These are phyloP conservation scores for Wickerhamomyces mucosus DNA, from an alignment of 805 yeast species.

Conservation along the genomic window DNA sequence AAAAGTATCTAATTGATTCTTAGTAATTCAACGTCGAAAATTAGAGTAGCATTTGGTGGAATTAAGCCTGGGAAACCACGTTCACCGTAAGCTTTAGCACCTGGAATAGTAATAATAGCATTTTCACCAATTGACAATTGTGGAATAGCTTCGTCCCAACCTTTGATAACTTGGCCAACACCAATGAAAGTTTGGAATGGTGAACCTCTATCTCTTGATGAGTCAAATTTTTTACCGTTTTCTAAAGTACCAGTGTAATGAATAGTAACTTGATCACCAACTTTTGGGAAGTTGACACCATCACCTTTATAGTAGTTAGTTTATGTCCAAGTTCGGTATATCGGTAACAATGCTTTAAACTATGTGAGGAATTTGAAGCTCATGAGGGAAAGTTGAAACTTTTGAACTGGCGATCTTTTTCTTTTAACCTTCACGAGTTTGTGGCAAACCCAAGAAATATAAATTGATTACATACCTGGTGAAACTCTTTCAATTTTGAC, in stretches of 20 bases:
- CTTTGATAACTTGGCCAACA: conserved; percentile 92
- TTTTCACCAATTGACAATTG: conserved; percentile 87
- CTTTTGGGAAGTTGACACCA: conserved; percentile 76
- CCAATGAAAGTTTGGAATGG: conserved; percentile 94
- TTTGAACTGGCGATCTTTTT: not conserved
- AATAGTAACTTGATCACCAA: conserved; percentile 84
- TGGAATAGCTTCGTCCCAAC: conserved; percentile 95
- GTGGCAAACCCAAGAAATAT: too few species aligned
- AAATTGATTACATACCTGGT: conserved; percentile 11
- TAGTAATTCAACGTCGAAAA: conserved; percentile 72
- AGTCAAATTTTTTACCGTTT: conserved; percentile 93
- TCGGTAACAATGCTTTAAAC: too few species aligned
- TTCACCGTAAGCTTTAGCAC: conserved; percentile 85
- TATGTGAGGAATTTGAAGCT: too few species aligned
- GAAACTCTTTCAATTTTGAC: conserved; percentile 21
- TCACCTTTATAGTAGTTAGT: too few species aligned
- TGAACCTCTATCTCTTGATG: conserved; percentile 89
- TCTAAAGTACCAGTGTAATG: conserved; percentile 95
- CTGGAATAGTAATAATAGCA: conserved; percentile 88
- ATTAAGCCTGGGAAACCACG: conserved; percentile 96
- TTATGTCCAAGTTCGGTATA: too few species aligned
- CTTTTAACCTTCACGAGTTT: not conserved
- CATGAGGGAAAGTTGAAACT: not conserved
- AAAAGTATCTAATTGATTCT: conserved; percentile 36
- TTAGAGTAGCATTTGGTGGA: conserved; percentile 92